Conservation (phyloP, 495 filamentous ascomycete genomes). For the Xylaria bambusicola region DNA sequence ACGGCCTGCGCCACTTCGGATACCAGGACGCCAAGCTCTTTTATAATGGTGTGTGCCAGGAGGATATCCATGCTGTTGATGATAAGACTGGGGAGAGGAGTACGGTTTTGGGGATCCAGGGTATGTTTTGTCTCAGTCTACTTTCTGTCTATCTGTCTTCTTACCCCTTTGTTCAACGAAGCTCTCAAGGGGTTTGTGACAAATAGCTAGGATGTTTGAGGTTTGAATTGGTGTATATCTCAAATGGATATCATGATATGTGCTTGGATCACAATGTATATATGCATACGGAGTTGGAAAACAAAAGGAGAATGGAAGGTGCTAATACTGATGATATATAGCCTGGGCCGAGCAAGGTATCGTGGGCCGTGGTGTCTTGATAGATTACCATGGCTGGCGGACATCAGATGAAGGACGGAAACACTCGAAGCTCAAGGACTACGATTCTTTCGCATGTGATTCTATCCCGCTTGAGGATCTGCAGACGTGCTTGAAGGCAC, state of each 20-base stretch:
- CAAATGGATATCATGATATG: too few species aligned
- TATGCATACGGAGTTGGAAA: too few species aligned
- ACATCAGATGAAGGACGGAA: slow-evolving; percentile 15
- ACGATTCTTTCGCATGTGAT: slow-evolving; percentile 43
- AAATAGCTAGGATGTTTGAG: too few species aligned
- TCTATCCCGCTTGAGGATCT: slow-evolving; percentile 49
- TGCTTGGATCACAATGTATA: too few species aligned
- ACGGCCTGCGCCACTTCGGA: slow-evolving; percentile 48
- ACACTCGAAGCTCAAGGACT: slow-evolving; percentile 28
- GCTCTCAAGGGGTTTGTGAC: too few species aligned
- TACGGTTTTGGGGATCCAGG: slow-evolving; percentile 52
- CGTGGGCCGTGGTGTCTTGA: slow-evolving; percentile 58
- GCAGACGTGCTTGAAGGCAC: slow-evolving; percentile 44
- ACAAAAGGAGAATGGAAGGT: too few species aligned
- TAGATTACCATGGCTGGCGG: slow-evolving; percentile 60
- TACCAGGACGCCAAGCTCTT: slow-evolving; percentile 58
- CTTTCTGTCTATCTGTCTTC: background rate
- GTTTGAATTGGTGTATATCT: too few species aligned
- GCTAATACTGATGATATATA: slow-evolving; percentile 7
- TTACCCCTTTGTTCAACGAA: background rate
- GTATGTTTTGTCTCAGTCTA: slow-evolving; percentile 34
- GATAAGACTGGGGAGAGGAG: slow-evolving; percentile 29
- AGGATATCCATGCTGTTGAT: slow-evolving; percentile 52
- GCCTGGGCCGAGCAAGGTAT: slow-evolving; percentile 55
- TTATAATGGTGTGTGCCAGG: slow-evolving; percentile 62